Conservation (phyloP, 441 rosid species). For the Eutrema salsugineum region DNA sequence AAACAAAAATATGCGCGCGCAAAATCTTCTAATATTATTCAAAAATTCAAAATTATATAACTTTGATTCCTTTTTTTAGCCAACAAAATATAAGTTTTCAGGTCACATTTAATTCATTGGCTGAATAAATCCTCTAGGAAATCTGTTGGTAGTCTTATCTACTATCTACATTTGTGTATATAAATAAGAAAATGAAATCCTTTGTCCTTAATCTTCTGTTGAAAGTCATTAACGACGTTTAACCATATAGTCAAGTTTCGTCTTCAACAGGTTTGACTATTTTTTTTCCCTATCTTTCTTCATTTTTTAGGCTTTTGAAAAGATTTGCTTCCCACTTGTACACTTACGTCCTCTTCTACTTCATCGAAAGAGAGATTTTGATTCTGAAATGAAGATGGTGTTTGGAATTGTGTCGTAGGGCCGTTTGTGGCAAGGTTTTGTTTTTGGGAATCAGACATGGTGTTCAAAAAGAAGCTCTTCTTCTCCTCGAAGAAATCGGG, state of each 20-base stretch:
- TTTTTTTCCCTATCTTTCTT: background rate
- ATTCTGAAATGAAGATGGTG: background rate
- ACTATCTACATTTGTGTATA: background rate
- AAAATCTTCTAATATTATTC: background rate
- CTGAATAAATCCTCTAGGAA: background rate
- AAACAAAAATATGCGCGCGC: background rate
- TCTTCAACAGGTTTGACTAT: background rate
- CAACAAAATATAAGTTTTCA: background rate
- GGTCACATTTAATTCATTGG: background rate
- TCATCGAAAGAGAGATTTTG: background rate
- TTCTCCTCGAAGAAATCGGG: slow-evolving; percentile 69
- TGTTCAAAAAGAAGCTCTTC: slow-evolving; percentile 74
- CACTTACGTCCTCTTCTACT: background rate
- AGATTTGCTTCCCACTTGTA: background rate
- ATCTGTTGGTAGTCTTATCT: background rate
- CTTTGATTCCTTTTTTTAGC: background rate
- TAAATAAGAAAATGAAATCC: background rate
- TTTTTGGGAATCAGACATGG: slow-evolving; percentile 35
- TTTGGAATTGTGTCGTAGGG: background rate
- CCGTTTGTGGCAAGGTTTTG: background rate
- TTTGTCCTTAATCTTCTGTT: background rate
- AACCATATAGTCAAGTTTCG: background rate
- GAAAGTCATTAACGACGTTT: background rate
- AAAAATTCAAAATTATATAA: background rate
- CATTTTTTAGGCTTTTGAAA: background rate